phyloP scores from a whole-genome alignment of 257 asterid genomes.

The Handroanthus guayacan region DNA sequence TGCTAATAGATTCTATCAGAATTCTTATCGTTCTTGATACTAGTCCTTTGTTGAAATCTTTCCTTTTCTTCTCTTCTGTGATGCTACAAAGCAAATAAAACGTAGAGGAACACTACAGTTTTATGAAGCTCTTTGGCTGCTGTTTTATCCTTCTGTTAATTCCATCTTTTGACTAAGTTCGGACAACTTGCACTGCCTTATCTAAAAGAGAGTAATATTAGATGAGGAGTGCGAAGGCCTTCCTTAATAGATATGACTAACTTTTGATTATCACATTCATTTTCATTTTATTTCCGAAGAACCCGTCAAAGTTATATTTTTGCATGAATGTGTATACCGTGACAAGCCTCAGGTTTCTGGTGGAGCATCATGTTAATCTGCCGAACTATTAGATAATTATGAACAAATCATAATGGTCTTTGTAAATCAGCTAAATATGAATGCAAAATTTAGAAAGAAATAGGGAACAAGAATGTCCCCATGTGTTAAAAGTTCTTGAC shows the following conservation, averaged over 20 bases:
- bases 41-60: not conserved
- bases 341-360: not conserved
- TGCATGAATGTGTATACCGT: not conserved
- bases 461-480: not conserved
- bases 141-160: not conserved
- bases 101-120: not conserved
- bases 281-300: not conserved
- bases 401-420: not conserved
- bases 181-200: not conserved
- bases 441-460: not conserved
- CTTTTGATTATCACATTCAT: not conserved
- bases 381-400: not conserved
- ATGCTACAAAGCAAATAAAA: not conserved
- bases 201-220: not conserved
- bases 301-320: not conserved
- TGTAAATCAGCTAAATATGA: not conserved
- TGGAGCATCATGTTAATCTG: not conserved
- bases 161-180: not conserved
- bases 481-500: not conserved
- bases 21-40: slow-evolving; percentile 2
- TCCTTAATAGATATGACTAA: not conserved
- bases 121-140: not conserved
- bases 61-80: not conserved
- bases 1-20: slow-evolving; percentile 20
- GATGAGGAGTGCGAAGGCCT: not conserved